Percentiles rank a stretch among this genome's conserved stretches.
Conservation (phyloP, 352 stramenopile species). For the Phytophthora boehmeriae region DNA sequence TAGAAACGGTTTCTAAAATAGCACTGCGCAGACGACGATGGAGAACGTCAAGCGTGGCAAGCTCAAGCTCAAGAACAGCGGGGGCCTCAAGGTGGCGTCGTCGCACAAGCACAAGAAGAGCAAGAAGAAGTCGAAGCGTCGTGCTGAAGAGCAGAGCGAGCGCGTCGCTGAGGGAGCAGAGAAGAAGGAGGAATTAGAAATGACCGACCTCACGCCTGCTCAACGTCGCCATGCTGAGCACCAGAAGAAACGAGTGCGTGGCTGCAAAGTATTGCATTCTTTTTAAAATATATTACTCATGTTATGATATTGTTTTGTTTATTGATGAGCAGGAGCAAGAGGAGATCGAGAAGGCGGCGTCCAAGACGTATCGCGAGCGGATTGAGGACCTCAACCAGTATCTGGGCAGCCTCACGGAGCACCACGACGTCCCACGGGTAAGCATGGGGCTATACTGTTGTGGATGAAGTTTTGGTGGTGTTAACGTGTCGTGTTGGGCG, state of each 20-base stretch:
- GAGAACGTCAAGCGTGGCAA: constrained; percentile 86
- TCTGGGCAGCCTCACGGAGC: constrained; percentile 95
- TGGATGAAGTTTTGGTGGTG: background rate
- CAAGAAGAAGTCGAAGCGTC: constrained; percentile 49
- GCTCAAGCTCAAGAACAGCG: constrained; percentile 77
- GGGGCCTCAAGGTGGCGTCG: constrained; percentile 65
- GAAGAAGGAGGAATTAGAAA: constrained; percentile 31
- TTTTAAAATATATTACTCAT: background rate
- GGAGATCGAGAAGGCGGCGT: constrained; percentile 83
- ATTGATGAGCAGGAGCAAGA: constrained; percentile 69
- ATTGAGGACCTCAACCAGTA: constrained; percentile 98
- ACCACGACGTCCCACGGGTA: constrained; percentile 98
- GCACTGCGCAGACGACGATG: constrained; percentile 22
- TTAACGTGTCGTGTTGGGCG: constrained; percentile 4
- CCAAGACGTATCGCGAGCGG: constrained; percentile 90
- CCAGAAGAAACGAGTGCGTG: constrained; percentile 78
- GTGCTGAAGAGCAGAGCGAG: constrained; percentile 35
- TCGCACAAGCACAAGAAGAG: constrained; percentile 64
- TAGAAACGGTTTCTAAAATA: background rate
- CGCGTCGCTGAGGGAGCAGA: constrained; percentile 20
- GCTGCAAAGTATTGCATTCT: background rate
- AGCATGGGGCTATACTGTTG: constrained; percentile 14
- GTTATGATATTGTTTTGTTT: constrained; percentile 3
- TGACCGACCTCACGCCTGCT: constrained; percentile 70
- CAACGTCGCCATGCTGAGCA: constrained; percentile 82